Percentiles rank a stretch among this genome's conserved stretches.
Evolutionary conservation across 768 basidiomycete genomes (phyloP).

Genomic region (Boletus vinaceobasis): DNA sequence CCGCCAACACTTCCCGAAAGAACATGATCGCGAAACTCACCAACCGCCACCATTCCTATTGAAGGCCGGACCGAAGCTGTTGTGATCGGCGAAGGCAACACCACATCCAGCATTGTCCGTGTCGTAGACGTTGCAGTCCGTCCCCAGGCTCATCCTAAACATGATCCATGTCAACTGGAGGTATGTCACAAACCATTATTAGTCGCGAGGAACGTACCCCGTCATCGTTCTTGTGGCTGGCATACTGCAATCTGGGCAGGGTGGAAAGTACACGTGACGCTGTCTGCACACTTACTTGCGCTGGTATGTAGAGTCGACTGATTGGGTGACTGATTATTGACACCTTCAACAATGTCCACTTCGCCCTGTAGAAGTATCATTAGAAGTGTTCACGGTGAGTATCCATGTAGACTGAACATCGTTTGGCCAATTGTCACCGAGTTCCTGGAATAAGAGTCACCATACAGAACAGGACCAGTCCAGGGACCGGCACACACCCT

Average conservation of each 20-base stretch:
- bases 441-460: conserved; percentile 13
- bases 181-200: not conserved
- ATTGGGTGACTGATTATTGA: conserved; percentile 25
- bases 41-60: conserved; percentile 34
- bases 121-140: conserved; percentile 23
- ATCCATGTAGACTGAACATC: not conserved
- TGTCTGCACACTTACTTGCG: conserved; percentile 4
- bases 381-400: not conserved
- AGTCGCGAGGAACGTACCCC: conserved; percentile 21
- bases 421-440: conserved; percentile 18
- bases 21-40: conserved; percentile 3
- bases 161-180: not conserved
- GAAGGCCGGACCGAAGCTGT: conserved; percentile 32
- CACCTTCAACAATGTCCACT: conserved; percentile 30
- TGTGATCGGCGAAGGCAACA: conserved; percentile 19
- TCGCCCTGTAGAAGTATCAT: conserved; percentile 14
- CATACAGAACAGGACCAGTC: not conserved
- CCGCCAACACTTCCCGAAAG: not conserved
- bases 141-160: conserved; percentile 11
- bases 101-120: conserved; percentile 31
- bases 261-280: not conserved
- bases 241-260: conserved; percentile 25
- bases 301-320: conserved; percentile 25
- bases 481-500: not conserved
- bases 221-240: conserved; percentile 22